Evolutionary conservation across 495 filamentous ascomycete genomes (phyloP).

Genomic region (Cairneyella variabilis): DNA sequence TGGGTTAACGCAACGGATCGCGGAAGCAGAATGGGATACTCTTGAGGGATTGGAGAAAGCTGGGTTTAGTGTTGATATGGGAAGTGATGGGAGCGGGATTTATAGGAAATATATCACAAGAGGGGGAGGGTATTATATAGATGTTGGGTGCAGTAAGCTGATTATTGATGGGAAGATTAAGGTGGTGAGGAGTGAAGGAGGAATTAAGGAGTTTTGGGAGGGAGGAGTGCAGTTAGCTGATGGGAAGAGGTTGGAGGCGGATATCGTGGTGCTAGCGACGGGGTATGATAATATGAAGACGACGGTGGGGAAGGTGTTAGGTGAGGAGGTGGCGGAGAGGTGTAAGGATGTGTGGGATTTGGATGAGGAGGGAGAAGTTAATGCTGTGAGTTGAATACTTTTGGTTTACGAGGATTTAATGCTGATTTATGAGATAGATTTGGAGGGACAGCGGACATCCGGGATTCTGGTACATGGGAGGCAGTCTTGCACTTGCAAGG

Average conservation of each 20-base stretch:
- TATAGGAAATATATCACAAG: constrained; percentile 69
- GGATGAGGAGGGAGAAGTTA: constrained; percentile 70
- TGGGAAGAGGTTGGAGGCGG: constrained; percentile 63
- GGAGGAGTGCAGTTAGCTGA: constrained; percentile 63
- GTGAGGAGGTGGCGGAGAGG: constrained; percentile 62
- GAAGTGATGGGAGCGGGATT: constrained; percentile 60
- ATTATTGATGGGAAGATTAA: constrained; percentile 74
- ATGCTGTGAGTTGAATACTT: too few relatives aligned
- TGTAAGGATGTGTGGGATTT: constrained; percentile 72
- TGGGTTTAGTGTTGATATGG: constrained; percentile 66
- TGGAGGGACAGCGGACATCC: constrained; percentile 70
- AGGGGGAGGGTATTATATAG: constrained; percentile 77
- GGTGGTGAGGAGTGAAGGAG: constrained; percentile 65
- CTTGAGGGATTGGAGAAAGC: constrained; percentile 59
- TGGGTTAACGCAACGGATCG: constrained; percentile 45
- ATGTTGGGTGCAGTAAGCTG: constrained; percentile 66
- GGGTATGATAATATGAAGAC: constrained; percentile 79
- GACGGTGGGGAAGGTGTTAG: constrained; percentile 59
- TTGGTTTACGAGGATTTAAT: too few relatives aligned
- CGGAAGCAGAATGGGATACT: constrained; percentile 45
- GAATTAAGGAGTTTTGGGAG: constrained; percentile 24
- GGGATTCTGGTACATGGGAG: constrained; percentile 80
- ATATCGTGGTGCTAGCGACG: constrained; percentile 79
- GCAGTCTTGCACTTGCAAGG: constrained; percentile 68
- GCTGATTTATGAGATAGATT: too few relatives aligned